A percentile compares a stretch with the other conserved stretches of the same genome.
Evolutionary conservation across 768 basidiomycete species (phyloP).

Genomic region (Hygrocybe coccinea): DNA sequence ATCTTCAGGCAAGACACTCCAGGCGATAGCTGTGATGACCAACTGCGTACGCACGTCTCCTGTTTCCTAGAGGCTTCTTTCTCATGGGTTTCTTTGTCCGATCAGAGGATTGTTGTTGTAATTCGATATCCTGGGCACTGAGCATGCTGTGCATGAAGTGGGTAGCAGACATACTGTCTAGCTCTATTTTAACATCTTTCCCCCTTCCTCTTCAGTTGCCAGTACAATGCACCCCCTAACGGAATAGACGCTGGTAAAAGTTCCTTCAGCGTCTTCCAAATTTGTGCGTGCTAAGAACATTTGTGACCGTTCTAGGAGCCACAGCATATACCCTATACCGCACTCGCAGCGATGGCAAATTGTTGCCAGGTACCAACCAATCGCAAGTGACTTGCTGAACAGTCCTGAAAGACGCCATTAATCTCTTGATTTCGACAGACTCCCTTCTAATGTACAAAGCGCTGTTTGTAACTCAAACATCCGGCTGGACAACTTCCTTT

Average conservation of each 20-base stretch:
- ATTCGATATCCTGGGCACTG: constrained; percentile 23
- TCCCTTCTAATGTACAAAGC: constrained; percentile 18
- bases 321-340: constrained; percentile 8
- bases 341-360: constrained; percentile 8
- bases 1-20: constrained; percentile 18
- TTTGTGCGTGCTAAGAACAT: no score
- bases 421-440: constrained; percentile 7
- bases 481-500: constrained; percentile 18
- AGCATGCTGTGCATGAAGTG: constrained; percentile 29
- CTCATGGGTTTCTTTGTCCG: not conserved
- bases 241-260: constrained; percentile 1
- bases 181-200: not conserved
- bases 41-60: constrained; percentile 14
- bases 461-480: constrained; percentile 20
- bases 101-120: constrained; percentile 24
- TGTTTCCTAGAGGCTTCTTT: not conserved
- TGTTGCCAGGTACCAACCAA: constrained; percentile 17
- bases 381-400: no score
- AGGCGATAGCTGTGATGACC: constrained; percentile 23
- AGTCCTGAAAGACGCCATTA: no score
- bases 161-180: not conserved
- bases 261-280: not conserved
- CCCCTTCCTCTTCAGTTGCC: constrained; percentile 21
- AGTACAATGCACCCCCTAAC: constrained; percentile 17
- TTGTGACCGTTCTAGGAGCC: not conserved